A percentile compares a stretch with the other conserved stretches of the same genome.
phyloP scores from a whole-genome alignment of 345 rosid genomes.

The Bruguiera parviflora region DNA sequence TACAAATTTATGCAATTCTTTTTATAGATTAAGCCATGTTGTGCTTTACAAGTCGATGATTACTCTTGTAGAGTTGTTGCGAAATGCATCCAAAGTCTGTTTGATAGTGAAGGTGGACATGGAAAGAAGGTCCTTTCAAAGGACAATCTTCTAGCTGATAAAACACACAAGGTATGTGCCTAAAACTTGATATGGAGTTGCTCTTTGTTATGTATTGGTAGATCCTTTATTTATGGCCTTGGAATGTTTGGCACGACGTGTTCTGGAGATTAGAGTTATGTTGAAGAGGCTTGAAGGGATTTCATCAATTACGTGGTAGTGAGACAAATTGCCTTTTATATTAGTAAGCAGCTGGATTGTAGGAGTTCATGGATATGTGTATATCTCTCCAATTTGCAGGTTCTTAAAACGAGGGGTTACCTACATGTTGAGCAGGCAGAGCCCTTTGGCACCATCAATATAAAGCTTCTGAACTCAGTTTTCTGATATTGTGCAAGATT shows the following conservation, averaged over 20 bases:
- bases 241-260: neutral
- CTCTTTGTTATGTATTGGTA: neutral
- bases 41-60: neutral
- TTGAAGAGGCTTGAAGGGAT: neutral
- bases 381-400: constrained; percentile 39
- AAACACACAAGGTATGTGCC: constrained; percentile 87
- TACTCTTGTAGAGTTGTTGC: constrained; percentile 72
- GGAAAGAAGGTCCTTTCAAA: constrained; percentile 53
- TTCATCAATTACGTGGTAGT: neutral
- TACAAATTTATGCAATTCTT: neutral
- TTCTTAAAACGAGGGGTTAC: constrained; percentile 85
- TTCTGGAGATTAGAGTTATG: neutral
- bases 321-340: neutral
- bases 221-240: neutral
- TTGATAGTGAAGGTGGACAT: constrained; percentile 59
- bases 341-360: neutral
- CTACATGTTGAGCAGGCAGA: constrained; percentile 80
- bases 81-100: constrained; percentile 70
- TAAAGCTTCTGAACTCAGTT: constrained; percentile 80
- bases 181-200: constrained; percentile 4
- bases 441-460: constrained; percentile 56
- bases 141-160: constrained; percentile 71
- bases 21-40: neutral
- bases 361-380: neutral
- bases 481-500: constrained; percentile 42